A percentile compares a stretch with the other conserved stretches of the same genome.
phyloP scores from a whole-genome alignment of 2,329 filamentous ascomycete genomes.

The Botrytis aclada region DNA sequence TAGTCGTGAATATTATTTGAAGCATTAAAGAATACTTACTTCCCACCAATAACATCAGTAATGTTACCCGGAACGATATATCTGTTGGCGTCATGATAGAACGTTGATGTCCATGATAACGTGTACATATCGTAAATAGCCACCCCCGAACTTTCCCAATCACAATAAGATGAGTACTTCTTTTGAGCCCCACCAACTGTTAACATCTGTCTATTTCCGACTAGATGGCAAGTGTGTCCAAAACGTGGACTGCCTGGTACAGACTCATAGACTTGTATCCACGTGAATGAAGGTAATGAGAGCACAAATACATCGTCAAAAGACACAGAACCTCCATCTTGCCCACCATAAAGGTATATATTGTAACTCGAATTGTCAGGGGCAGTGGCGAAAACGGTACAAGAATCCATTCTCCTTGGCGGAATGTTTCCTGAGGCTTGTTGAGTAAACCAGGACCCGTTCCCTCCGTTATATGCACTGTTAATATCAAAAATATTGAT shows the following conservation, averaged over 20 bases:
- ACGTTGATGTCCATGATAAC: conserved; percentile 37
- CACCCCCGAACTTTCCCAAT: conserved; percentile 37
- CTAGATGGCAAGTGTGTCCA: conserved; percentile 43
- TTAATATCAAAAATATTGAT: conserved; percentile 44
- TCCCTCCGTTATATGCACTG: conserved; percentile 31
- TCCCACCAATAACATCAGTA: conserved; percentile 35
- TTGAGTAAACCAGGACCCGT: conserved; percentile 44
- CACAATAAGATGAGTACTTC: conserved; percentile 30
- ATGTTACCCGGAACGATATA: conserved; percentile 36
- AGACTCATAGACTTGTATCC: conserved; percentile 40
- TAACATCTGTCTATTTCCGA: conserved; percentile 42
- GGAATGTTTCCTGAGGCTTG: conserved; percentile 43
- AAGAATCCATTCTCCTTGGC: conserved; percentile 44
- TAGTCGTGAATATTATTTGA: background rate
- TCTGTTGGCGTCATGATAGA: conserved; percentile 28
- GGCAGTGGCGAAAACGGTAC: conserved; percentile 42
- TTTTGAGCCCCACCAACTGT: conserved; percentile 40
- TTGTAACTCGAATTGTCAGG: conserved; percentile 47
- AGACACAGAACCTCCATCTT: conserved; percentile 36
- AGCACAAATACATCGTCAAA: conserved; percentile 47
- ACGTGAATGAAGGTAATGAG: conserved; percentile 46
- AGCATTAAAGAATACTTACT: conserved; percentile 13
- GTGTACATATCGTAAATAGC: conserved; percentile 37
- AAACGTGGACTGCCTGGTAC: conserved; percentile 37
- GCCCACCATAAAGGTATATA: conserved; percentile 50